A percentile compares a stretch with the other conserved stretches of the same genome.
phyloP scores from a whole-genome alignment of 345 rosid genomes.

The Draba incana region DNA sequence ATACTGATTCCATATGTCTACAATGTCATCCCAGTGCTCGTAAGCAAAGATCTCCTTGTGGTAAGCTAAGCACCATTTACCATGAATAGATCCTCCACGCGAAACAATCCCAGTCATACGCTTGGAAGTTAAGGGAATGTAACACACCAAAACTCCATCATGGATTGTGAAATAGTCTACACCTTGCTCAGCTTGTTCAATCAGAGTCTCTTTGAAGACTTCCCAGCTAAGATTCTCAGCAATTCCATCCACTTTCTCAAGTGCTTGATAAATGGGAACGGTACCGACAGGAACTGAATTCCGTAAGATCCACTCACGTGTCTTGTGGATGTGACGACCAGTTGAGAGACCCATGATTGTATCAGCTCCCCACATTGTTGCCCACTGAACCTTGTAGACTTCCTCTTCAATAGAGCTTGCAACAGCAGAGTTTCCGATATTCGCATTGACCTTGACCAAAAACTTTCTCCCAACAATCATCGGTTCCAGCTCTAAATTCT shows the following conservation, averaged over 20 bases:
- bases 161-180: conserved; percentile 98
- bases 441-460: conserved; percentile 96
- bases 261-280: conserved; percentile 97
- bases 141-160: conserved; percentile 87
- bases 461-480: conserved; percentile 95
- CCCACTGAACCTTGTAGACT: conserved; percentile 99
- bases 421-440: conserved; percentile 95
- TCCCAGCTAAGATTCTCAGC: conserved; percentile 97
- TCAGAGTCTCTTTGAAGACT: conserved; percentile 83
- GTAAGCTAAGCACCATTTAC: conserved; percentile 96
- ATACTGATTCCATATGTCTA: conserved; percentile 93
- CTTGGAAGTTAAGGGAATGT: conserved; percentile 91
- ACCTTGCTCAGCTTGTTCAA: conserved; percentile 99
- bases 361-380: conserved; percentile 99
- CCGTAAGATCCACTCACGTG: conserved; percentile 93
- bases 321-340: conserved; percentile 97
- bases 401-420: conserved; percentile 98
- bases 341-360: conserved; percentile 99
- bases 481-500: conserved; percentile 92
- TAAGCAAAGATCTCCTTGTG: conserved; percentile 98
- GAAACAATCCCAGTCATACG: conserved; percentile 99
- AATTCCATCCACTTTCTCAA: conserved; percentile 91
- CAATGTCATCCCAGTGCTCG: conserved; percentile 98
- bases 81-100: conserved; percentile 97
- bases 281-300: conserved; percentile 98